A percentile compares a stretch with the other conserved stretches of the same genome.
These are phyloP conservation scores for Pochonia chlamydosporia DNA, from an alignment of 2,329 filamentous ascomycete genomes.

Conservation along the genomic window DNA sequence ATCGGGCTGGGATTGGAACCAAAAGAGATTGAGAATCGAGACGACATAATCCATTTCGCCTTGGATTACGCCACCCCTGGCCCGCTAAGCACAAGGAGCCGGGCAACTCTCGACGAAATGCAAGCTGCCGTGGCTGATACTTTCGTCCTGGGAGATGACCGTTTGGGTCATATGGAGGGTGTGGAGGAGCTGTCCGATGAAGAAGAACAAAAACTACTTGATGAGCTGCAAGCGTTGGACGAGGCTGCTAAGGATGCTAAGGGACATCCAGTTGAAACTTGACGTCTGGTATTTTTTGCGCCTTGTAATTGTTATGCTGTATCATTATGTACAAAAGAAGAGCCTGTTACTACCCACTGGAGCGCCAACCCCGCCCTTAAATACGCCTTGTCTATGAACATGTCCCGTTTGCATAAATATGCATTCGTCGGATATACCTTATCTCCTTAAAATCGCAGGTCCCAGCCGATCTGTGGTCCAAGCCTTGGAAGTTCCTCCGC, in stretches of 20 bases:
- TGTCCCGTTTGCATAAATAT: background rate
- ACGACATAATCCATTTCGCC: slow-evolving; percentile 33
- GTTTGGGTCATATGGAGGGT: slow-evolving; percentile 30
- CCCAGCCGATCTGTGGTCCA: slow-evolving; percentile 80
- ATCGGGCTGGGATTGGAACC: slow-evolving; percentile 54
- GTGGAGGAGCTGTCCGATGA: slow-evolving; percentile 34
- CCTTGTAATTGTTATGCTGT: background rate
- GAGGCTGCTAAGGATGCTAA: slow-evolving; percentile 11
- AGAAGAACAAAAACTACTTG: slow-evolving; percentile 25
- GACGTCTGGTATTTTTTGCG: background rate
- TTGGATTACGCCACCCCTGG: slow-evolving; percentile 37
- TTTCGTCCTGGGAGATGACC: slow-evolving; percentile 40
- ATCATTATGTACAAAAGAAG: slow-evolving; percentile 1
- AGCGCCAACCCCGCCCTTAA: background rate
- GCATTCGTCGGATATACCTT: slow-evolving; percentile 2
- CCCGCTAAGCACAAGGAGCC: slow-evolving; percentile 28
- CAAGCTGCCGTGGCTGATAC: slow-evolving; percentile 35
- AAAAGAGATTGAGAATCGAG: slow-evolving; percentile 28
- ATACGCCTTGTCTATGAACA: background rate
- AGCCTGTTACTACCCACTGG: background rate
- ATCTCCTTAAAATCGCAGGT: slow-evolving; percentile 50
- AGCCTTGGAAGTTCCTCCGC: slow-evolving; percentile 87
- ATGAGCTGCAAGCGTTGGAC: slow-evolving; percentile 25
- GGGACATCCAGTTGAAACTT: slow-evolving; percentile 4
- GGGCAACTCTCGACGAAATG: slow-evolving; percentile 32